Evolutionary conservation across 805 yeast genomes (phyloP), one percentile per base, ranked within the genome.

Genomic region (Zygosaccharomyces pseudorouxii): DNA sequence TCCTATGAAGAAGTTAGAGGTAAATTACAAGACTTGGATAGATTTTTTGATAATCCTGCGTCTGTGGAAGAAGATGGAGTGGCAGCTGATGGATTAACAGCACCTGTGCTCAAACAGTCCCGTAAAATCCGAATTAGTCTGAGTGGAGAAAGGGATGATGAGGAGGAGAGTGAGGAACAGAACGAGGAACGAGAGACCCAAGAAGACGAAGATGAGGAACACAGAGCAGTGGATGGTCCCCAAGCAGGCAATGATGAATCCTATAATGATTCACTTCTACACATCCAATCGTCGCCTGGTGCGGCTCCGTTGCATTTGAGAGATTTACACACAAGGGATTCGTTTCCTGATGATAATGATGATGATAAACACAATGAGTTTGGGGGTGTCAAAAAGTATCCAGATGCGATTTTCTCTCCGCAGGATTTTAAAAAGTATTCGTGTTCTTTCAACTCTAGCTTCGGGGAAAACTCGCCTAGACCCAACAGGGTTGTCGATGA

Each of bases 391-490:
- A 45, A 35, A 14, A 38, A 14, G 22, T 19, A 43, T 30, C 54
- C 50, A 6, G 46, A 46, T 18, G 37, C 42, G 11, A 40, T 46
- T 38, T 48, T 49, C 30, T 63, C 67, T 2, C 62, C 63, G 6
- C 55, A 48, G 28, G 56, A 59, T 45, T 53, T 53, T 22, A 63
- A 62, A 41, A 61, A 58, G 42, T 65, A 64, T 41, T 55, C 64
- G 4, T 62, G 66, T 35, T 65, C 70, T 7, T 65, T 65, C 51
- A 65, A 65, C 46, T 63, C 70, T 9, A 63, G 61, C 44, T 65
- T 65, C 40, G 68, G 61, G 11, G 63, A 58, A 41, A 46, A 54
- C 22, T 65, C 69, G 9, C 69, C 69, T 12, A 23, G 29, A 28
- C 38, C 49, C 16, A 51, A 36, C 29, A 36, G 38, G 20, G 22